phyloP scores from a whole-genome alignment of 2,329 filamentous ascomycete genomes.

The Ophiocordyceps camponoti-leonardi region DNA sequence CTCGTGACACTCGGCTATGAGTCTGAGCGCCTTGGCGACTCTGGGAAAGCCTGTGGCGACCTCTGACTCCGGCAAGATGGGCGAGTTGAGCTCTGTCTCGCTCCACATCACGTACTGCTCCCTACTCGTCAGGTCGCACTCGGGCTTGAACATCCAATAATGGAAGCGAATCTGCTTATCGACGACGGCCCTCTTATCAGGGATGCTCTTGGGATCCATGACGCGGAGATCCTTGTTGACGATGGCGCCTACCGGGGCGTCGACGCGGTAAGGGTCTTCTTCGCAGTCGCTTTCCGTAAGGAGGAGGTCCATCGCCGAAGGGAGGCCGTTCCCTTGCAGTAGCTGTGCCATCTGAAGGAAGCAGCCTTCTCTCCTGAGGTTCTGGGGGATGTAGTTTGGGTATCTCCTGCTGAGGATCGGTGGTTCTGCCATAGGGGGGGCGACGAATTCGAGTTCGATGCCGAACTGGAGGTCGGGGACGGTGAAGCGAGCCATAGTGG shows the following conservation, averaged over 20 bases:
- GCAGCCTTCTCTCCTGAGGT: background rate
- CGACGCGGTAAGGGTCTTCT: background rate
- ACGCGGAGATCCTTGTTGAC: background rate
- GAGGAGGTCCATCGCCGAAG: background rate
- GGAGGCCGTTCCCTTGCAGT: background rate
- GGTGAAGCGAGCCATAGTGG: background rate
- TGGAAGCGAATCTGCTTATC: background rate
- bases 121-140: background rate
- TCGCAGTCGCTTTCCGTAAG: background rate
- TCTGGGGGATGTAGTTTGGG: background rate
- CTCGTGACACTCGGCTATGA: background rate
- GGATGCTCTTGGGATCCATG: background rate
- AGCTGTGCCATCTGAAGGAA: background rate
- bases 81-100: conserved; percentile 4
- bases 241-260: background rate
- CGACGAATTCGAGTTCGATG: conserved; percentile 6
- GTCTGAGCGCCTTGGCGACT: conserved; percentile 2
- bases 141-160: conserved; percentile 3
- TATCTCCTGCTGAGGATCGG: background rate
- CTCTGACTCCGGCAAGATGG: conserved; percentile 4
- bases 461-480: conserved; percentile 3
- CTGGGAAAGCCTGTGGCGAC: conserved; percentile 1
- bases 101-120: background rate
- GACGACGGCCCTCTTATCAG: background rate
- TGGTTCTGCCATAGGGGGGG: conserved; percentile 1